Conservation (phyloP, 345 rosid species). For the Luvunga scandens region DNA sequence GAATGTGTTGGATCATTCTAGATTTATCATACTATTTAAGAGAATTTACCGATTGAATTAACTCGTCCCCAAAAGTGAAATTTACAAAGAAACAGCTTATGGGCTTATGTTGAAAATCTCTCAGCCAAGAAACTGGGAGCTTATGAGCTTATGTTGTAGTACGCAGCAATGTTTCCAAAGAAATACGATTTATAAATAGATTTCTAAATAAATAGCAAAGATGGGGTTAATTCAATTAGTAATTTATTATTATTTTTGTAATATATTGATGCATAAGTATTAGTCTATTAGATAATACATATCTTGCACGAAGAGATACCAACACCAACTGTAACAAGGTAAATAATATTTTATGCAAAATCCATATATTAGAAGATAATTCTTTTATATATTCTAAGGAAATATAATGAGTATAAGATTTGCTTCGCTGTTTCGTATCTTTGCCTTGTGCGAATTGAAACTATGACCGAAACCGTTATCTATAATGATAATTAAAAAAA, state of each 20-base stretch:
- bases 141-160: too few relatives aligned
- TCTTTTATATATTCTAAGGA: not conserved
- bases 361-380: not conserved
- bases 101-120: too few relatives aligned
- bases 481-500: not conserved
- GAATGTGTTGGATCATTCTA: too few relatives aligned
- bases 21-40: too few relatives aligned
- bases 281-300: not conserved
- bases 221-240: not conserved
- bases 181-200: too few relatives aligned
- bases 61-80: too few relatives aligned
- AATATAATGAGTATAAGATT: not conserved
- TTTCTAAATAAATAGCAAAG: not conserved
- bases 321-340: not conserved
- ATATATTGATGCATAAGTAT: not conserved
- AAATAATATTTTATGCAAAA: not conserved
- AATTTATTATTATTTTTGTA: not conserved
- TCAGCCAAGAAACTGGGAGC: too few relatives aligned
- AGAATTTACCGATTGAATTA: too few relatives aligned
- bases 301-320: slow-evolving; percentile 3
- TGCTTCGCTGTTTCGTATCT: slow-evolving; percentile 14
- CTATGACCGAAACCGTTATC: not conserved
- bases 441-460: not conserved
- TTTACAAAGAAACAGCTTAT: too few relatives aligned
- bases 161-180: too few relatives aligned